Evolutionary conservation across 768 basidiomycete species (phyloP).

Genomic region (Suillus weaverae): DNA sequence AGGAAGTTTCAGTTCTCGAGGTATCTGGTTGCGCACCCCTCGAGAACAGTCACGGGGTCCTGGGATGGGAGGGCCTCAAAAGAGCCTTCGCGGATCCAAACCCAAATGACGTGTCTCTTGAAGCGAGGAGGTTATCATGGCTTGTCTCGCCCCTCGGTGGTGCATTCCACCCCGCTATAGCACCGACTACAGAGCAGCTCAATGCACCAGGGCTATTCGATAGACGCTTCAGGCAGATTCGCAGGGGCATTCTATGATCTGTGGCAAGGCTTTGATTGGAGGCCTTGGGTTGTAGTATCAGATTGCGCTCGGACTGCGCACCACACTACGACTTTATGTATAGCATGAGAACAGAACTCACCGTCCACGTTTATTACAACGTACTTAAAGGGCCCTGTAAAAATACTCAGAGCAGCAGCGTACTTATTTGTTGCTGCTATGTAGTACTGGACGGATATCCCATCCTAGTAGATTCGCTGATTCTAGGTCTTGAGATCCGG

Average conservation of each 20-base stretch:
- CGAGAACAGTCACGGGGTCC: conserved; percentile 8
- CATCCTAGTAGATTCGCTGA: neutral
- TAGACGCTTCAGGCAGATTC: conserved; percentile 1
- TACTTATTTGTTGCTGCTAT: neutral
- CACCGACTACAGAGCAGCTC: conserved; percentile 7
- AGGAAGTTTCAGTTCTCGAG: conserved; percentile 8
- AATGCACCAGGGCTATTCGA: conserved; percentile 8
- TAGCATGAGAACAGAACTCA: neutral
- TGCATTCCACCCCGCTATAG: conserved; percentile 7
- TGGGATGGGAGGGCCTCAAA: conserved; percentile 15
- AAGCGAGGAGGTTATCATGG: conserved; percentile 25
- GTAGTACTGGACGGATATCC: neutral
- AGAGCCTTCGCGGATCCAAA: conserved; percentile 11
- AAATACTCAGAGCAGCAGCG: neutral
- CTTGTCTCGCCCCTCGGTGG: conserved; percentile 18
- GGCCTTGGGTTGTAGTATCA: neutral
- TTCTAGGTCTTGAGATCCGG: neutral
- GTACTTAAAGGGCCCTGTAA: neutral
- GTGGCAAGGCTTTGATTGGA: neutral
- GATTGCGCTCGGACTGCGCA: neutral
- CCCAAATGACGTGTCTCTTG: neutral
- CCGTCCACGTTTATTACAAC: neutral
- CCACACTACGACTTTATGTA: neutral
- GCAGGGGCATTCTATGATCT: neutral
- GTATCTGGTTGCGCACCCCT: conserved; percentile 8